Percentiles rank a stretch among this genome's conserved stretches.
Evolutionary conservation across 805 yeast genomes (phyloP).

Genomic region (Pichia ethanolica): DNA sequence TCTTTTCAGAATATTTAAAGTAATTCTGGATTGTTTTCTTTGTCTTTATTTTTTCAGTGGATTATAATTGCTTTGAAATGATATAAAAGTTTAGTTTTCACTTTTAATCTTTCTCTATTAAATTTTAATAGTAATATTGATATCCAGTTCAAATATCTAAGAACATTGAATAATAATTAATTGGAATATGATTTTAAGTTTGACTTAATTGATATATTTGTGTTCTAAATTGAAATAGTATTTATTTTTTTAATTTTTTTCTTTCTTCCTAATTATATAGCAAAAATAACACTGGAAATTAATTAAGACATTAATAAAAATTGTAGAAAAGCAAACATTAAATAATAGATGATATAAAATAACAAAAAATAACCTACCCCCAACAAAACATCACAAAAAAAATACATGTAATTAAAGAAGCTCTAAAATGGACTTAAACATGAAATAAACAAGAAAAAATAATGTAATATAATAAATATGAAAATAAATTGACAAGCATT

Average conservation of each 20-base stretch:
- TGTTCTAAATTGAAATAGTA: too few relatives aligned
- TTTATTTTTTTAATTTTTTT: not conserved
- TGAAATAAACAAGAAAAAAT: not conserved
- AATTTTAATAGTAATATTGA: too few relatives aligned
- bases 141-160: too few relatives aligned
- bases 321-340: constrained; percentile 6
- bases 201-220: too few relatives aligned
- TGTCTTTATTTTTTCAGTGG: too few relatives aligned
- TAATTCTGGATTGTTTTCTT: too few relatives aligned
- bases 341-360: not conserved
- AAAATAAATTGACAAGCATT: not conserved
- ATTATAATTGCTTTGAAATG: too few relatives aligned
- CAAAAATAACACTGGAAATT: not conserved
- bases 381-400: constrained; percentile 2
- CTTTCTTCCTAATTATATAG: not conserved
- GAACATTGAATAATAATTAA: too few relatives aligned
- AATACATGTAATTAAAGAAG: constrained; percentile 1
- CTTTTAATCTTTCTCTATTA: too few relatives aligned
- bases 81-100: too few relatives aligned
- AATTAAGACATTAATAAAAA: not conserved
- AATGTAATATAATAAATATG: not conserved
- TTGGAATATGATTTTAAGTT: too few relatives aligned
- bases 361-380: not conserved
- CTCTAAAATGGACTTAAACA: constrained; percentile 4
- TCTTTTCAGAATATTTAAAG: too few relatives aligned